phyloP scores from a whole-genome alignment of 78 protist genomes.

The Emiliania huxleyi region DNA sequence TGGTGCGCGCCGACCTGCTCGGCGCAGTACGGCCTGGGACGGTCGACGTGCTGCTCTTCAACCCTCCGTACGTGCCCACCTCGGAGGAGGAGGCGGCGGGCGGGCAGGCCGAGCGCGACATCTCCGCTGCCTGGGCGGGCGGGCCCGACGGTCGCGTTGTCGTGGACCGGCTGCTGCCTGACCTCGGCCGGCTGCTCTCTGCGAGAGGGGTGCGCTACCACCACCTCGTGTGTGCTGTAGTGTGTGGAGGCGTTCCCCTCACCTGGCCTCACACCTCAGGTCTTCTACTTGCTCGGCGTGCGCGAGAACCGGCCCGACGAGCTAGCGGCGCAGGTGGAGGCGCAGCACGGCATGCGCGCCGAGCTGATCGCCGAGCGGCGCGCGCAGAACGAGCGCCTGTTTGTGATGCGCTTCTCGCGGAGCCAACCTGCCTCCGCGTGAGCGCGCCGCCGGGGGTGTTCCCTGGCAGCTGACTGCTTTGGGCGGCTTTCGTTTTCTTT shows the following conservation, averaged over 20 bases:
- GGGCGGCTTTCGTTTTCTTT: no score
- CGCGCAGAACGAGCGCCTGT: constrained; percentile 8
- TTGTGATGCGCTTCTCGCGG: no score
- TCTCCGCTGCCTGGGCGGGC: constrained; percentile 32
- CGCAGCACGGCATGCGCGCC: neutral
- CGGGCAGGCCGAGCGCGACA: neutral
- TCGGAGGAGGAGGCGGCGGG: neutral
- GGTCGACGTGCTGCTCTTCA: neutral
- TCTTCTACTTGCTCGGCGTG: constrained; percentile 6
- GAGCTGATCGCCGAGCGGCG: neutral
- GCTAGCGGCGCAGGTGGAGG: neutral
- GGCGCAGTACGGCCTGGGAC: neutral
- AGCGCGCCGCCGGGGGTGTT: no score
- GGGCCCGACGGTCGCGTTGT: neutral
- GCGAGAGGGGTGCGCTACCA: neutral
- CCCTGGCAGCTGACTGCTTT: no score
- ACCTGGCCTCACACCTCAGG: no score
- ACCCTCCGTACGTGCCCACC: constrained; percentile 33
- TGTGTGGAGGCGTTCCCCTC: no score
- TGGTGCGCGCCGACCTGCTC: no score
- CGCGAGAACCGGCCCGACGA: neutral
- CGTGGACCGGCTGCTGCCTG: neutral
- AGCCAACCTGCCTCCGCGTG: no score
- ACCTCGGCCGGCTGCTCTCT: no score
- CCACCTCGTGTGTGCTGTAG: no score